Conservation (phyloP, 495 filamentous ascomycete genomes). For the Extremus antarcticus region DNA sequence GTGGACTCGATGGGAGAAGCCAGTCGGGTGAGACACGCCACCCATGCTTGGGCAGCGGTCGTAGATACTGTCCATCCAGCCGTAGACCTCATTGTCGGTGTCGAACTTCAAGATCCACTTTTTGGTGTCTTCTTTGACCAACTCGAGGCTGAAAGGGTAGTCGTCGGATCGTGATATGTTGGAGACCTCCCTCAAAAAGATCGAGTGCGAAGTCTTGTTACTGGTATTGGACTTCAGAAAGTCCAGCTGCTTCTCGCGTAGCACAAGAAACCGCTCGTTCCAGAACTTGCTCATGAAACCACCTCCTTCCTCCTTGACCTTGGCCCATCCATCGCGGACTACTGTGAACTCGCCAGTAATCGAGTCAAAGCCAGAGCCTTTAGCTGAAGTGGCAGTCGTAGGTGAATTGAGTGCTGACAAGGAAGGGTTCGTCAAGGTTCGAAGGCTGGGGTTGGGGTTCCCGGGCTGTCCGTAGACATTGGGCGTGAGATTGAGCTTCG, state of each 20-base stretch:
- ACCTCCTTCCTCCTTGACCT: constrained; percentile 69
- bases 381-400: constrained; percentile 41
- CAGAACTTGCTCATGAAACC: constrained; percentile 70
- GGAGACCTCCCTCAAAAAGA: constrained; percentile 73
- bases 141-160: constrained; percentile 81
- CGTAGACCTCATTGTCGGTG: constrained; percentile 88
- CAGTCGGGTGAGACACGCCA: constrained; percentile 94
- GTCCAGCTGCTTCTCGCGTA: constrained; percentile 80
- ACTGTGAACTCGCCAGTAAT: constrained; percentile 47
- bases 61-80: constrained; percentile 97
- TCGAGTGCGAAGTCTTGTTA: constrained; percentile 67
- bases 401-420: constrained; percentile 63
- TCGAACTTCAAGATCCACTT: constrained; percentile 82
- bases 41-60: constrained; percentile 94
- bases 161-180: constrained; percentile 78
- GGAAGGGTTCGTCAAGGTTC: not conserved
- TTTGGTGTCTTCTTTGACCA: constrained; percentile 73
- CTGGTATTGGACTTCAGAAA: constrained; percentile 77
- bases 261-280: constrained; percentile 78
- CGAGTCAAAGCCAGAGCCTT: constrained; percentile 21
- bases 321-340: constrained; percentile 82
- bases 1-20: constrained; percentile 92
- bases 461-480: constrained; percentile 45
- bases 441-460: constrained; percentile 47
- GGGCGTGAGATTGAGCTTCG: constrained; percentile 63